Evolutionary conservation across 1,284 basidiomycete species (phyloP), one percentile per base, ranked within the genome.

Genomic region (Chondrostereum purpureum): DNA sequence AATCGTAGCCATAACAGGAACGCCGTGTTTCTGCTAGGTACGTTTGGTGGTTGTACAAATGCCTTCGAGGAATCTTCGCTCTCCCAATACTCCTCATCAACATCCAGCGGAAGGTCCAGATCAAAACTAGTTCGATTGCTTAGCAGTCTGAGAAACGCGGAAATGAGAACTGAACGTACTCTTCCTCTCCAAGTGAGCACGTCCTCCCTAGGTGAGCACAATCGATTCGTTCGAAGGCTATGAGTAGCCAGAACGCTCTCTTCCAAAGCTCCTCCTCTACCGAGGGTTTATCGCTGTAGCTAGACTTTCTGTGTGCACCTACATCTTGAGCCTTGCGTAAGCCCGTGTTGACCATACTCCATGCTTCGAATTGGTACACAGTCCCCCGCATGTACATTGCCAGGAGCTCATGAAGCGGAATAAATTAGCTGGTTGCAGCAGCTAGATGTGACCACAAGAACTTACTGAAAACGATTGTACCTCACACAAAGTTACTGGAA

Each of bases 51-150:
- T 55, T 91, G 89, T 41, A 65, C 66, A 58, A 84, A 86, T 17
- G 67, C 66, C 37, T 61, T 49, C 16, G 69, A 58, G 3, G 72
- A 68, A 45, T 75, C 67, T 2, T 72, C 69, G 43, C 67, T 58
- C 54, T 80, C 77, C 88, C 87, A 92, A 55, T 81, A 90, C 51
- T 92, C 87, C 57, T 95, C 92, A 52, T 92, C 86, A 4, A 93
- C 82, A 57, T 89, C 87, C 5, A 88, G 65, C 1, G 89, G 88
- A 40, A 85, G 69, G 31, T 88, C 86, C 18, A 85, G 67, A 59
- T 93, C 89, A 58, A 87, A 83, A 60, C 85, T 87, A 55, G 3
- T 39, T 21, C 39, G 41, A 31, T 19, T 17, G 54, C 16, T 49
- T 50, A 36, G 21, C 34, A 37, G 45, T 43, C 31, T 33, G 43